Base-by-base conservation (phyloP, 2,329 filamentous ascomycete species). In the Sclerotinia sclerotiorum region DNA sequence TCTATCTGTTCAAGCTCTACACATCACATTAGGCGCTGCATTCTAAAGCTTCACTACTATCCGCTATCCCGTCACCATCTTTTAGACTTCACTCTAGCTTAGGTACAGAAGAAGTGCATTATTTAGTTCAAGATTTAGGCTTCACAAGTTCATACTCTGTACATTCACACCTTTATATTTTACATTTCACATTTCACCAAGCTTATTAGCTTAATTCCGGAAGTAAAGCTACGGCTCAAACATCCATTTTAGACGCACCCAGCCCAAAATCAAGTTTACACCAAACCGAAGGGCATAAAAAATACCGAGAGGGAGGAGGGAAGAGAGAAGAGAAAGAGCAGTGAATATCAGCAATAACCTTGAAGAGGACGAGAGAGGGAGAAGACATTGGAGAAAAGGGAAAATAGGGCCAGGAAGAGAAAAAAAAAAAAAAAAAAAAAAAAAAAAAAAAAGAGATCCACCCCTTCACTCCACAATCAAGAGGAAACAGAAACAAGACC, bases 221-320 rank as follows among this genome's bases (percentile, higher is more conserved):
- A 48, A 63, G 52, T n/a, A 42, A 58, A 58, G 61, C 48, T 63
- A 27, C 29, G 49, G 29, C 60, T 35, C 19, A 24, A 48, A 62
- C 44, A 63, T 63, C 61, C 61, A 63, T 48, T 63, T 39, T 52
- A 2, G 29, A 63, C 29, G n/a, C 48, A 29, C n/a, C 46, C 46
- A 52, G 46, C 32, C 46, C 21, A 52, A 32, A 51, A 42, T n/a
- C 13, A 29, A 29, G 35, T 46, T 3, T 46, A 21, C 35, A 13
- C 42, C n/a, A 42, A n/a, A 39, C 19, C 17, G 2, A 39, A 39
- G 60, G 42, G 44, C 44, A 32, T 27, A 35, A 27, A 39, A n/a
- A n/a, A 62, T 21, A 29, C 2, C 10, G 56, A 44, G 39, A 58
- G 56, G 1, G 56, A 44, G 56, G 44, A 32, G 3, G 8, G 3